Base-by-base conservation (phyloP, 2,329 filamentous ascomycete genomes). In the Pseudocercospora fijiensis region DNA sequence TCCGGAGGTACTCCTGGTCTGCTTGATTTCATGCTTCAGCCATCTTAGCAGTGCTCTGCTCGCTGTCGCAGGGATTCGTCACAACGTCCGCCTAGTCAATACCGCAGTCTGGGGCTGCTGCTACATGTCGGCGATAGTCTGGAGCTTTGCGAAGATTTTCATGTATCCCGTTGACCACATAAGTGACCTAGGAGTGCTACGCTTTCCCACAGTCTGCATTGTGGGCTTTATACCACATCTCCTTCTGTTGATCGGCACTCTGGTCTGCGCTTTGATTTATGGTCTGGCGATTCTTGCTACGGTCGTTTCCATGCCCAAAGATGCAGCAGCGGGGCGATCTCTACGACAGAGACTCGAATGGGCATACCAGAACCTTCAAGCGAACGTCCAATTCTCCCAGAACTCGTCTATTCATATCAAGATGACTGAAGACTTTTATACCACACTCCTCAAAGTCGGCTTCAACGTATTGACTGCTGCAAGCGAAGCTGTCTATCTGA, bases 381-480 rank as follows among this genome's bases (percentile, higher is more conserved):
- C 93, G 1, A 95, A 95, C 64, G 86, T 94, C 2, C 92, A 95
- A 11, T 83, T 97, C 22, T 90, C 90, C 1, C 88, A 78, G 8
- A 78, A 77, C 7, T 79, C 80, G 0, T 77, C 90, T 43, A 86
- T 97, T 41, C 86, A 88, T 11, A 86, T 98, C 60, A 91, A 88
- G 49, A 88, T 90, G 81, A 88, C 92, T 61, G 96, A 98, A 82
- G 95, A 99, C 75, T 97, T 98, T 74, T 99, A 98, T 75, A 96
- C 92, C 0, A 90, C 92, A 0, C 81, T 98, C 4, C 83, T 98
- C 2, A 88, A 93, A 64, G 86, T 92, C 37, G 95, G 95, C 0
- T 97, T 97, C 73, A 88, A 88, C 10, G 88, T 94, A 11, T 86
- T 98, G 65, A 96, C 92, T 0, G 94, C 96, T 76, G 95, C 95